Evolutionary conservation across 2,329 filamentous ascomycete species (phyloP).

Genomic region (Diaporthe sp.): DNA sequence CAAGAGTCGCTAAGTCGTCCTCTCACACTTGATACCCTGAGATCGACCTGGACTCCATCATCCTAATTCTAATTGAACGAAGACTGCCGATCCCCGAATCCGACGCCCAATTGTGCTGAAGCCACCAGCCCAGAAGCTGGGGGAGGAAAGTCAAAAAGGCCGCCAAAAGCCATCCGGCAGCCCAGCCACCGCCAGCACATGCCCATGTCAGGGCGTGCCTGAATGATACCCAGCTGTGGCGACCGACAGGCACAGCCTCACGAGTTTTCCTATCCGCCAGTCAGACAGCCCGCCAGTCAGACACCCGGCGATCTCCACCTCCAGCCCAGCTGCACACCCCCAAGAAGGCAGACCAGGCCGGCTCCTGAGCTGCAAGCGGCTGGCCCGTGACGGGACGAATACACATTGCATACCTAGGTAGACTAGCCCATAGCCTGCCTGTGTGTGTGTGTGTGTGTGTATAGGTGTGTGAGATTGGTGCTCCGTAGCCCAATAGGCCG

Average conservation of each 20-base stretch:
- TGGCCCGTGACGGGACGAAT: conserved; percentile 17
- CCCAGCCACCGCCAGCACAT: conserved; percentile 21
- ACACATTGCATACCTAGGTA: neutral
- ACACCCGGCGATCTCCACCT: conserved; percentile 16
- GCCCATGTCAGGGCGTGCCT: conserved; percentile 22
- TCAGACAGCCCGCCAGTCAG: conserved; percentile 26
- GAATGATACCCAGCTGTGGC: conserved; percentile 37
- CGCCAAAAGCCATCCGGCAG: conserved; percentile 8
- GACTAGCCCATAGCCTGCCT: neutral
- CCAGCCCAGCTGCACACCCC: conserved; percentile 14
- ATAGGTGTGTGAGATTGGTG: neutral
- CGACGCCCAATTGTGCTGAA: conserved; percentile 14
- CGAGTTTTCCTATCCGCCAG: conserved; percentile 17
- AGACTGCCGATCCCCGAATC: conserved; percentile 18
- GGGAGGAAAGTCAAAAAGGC: neutral
- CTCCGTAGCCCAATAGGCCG: conserved; percentile 24
- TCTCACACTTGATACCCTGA: neutral
- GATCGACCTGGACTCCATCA: conserved; percentile 19
- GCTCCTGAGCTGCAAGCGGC: conserved; percentile 30
- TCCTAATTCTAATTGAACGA: conserved; percentile 32
- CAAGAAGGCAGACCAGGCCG: conserved; percentile 14
- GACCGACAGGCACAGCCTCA: conserved; percentile 39
- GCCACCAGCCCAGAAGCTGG: neutral
- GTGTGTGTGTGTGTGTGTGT: neutral
- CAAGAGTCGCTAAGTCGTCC: neutral